Evolutionary conservation across 2,329 filamentous ascomycete species (phyloP).

Genomic region (Colletotrichum orbiculare): DNA sequence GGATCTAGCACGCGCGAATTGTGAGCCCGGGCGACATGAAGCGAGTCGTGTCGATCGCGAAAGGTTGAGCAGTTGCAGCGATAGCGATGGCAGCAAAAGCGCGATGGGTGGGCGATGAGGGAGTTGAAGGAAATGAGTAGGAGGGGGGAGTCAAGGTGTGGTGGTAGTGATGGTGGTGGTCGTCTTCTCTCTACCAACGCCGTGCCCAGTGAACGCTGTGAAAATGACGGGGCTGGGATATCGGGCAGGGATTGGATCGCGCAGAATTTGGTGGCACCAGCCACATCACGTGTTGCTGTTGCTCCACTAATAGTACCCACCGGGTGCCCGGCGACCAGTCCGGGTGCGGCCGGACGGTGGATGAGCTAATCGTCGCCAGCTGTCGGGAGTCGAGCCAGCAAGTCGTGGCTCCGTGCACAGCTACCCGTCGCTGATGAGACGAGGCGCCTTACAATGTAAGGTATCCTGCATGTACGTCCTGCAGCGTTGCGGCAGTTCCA

Average conservation of each 20-base stretch:
- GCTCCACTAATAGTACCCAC: constrained; percentile 19
- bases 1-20: constrained; percentile 32
- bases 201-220: constrained; percentile 27
- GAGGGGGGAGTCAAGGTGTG: constrained; percentile 36
- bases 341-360: constrained; percentile 22
- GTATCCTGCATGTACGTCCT: background rate
- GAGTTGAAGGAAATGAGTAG: constrained; percentile 35
- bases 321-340: constrained; percentile 33
- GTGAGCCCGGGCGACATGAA: constrained; percentile 35
- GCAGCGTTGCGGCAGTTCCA: too few species aligned
- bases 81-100: constrained; percentile 33
- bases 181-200: constrained; percentile 30
- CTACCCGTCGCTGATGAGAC: background rate
- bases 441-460: background rate
- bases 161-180: constrained; percentile 17
- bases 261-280: constrained; percentile 33
- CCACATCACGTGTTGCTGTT: constrained; percentile 34
- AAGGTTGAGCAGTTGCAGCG: constrained; percentile 25
- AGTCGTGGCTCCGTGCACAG: constrained; percentile 7
- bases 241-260: constrained; percentile 33
- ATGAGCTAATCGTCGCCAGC: background rate
- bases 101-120: constrained; percentile 36
- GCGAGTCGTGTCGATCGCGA: constrained; percentile 32
- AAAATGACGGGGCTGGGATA: constrained; percentile 39
- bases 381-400: background rate